Percentiles rank a stretch among this genome's conserved stretches.
Evolutionary conservation across 305 asterid genomes (phyloP).

Genomic region (Rubia tinctorum): DNA sequence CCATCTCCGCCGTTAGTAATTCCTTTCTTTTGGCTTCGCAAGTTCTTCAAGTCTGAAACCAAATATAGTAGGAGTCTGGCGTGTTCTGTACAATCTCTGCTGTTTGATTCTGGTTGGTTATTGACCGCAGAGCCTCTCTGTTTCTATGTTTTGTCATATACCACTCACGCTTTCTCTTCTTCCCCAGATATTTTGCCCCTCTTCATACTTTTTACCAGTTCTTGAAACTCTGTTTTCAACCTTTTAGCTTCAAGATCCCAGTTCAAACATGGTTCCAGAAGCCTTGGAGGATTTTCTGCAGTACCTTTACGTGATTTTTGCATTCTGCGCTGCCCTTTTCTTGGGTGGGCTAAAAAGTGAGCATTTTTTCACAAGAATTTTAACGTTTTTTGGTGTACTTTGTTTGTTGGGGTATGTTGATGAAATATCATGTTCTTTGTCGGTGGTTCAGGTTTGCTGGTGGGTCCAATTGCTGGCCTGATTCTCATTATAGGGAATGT

Average conservation of each 20-base stretch:
- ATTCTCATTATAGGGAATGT: conserved; percentile 68
- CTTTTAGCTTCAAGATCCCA: not conserved
- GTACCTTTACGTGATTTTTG: conserved; percentile 55
- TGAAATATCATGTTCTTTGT: conserved; percentile 8
- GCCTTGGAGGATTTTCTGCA: conserved; percentile 38
- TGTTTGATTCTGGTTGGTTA: conserved; percentile 15
- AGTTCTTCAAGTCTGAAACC: too few species aligned
- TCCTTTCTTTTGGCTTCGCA: not conserved
- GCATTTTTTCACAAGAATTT: conserved; percentile 22
- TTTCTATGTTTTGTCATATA: not conserved
- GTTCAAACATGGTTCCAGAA: conserved; percentile 33
- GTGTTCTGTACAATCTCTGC: conserved; percentile 54
- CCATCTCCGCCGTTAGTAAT: not conserved
- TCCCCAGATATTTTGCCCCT: not conserved
- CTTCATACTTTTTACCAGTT: not conserved
- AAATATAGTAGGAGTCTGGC: not conserved
- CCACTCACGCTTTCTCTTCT: not conserved
- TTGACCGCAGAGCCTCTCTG: not conserved
- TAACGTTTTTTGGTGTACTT: not conserved
- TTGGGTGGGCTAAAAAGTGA: conserved; percentile 80
- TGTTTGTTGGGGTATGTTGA: not conserved
- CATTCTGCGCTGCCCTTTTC: conserved; percentile 65
- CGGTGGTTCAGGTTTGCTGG: conserved; percentile 56
- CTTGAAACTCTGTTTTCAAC: not conserved
- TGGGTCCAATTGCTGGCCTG: conserved; percentile 82